Percentiles rank a stretch among this genome's conserved stretches.
phyloP scores from a whole-genome alignment of 352 stramenopile genomes.

The Phytophthora kernoviae region DNA sequence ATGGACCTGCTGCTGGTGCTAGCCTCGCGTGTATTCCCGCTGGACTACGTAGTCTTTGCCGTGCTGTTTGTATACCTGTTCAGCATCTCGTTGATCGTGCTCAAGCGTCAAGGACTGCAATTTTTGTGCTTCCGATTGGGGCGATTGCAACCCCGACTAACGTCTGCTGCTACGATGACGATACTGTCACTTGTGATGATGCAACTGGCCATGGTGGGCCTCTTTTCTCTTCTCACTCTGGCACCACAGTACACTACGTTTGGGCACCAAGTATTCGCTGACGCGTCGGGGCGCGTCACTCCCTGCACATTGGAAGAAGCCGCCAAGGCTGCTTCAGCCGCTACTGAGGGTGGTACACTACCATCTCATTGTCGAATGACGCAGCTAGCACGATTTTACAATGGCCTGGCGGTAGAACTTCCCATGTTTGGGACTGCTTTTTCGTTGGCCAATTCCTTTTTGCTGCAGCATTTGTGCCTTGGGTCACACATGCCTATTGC shows the following conservation, averaged over 20 bases:
- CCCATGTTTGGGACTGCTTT: conserved; percentile 79
- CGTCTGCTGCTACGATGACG: conserved; percentile 75
- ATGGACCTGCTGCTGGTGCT: conserved; percentile 79
- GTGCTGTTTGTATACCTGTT: conserved; percentile 85
- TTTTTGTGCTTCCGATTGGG: conserved; percentile 83
- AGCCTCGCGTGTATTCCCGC: conserved; percentile 72
- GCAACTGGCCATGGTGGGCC: conserved; percentile 81
- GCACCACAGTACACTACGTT: conserved; percentile 88
- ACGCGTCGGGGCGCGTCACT: conserved; percentile 46
- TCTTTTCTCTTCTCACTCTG: conserved; percentile 83
- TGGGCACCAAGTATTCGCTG: conserved; percentile 73
- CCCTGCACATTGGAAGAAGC: conserved; percentile 77
- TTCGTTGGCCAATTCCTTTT: conserved; percentile 80
- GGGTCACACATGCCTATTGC: conserved; percentile 74
- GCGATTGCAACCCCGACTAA: conserved; percentile 71
- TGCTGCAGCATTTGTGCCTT: conserved; percentile 77
- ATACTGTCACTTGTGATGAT: conserved; percentile 80
- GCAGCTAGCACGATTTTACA: conserved; percentile 84
- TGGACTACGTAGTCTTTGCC: conserved; percentile 86
- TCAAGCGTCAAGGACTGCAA: conserved; percentile 76
- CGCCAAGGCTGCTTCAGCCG: conserved; percentile 42
- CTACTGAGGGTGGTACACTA: conserved; percentile 26
- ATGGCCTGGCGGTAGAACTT: conserved; percentile 68
- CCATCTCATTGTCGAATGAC: conserved; percentile 70
- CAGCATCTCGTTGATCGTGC: conserved; percentile 70